Base-by-base conservation (phyloP, 495 filamentous ascomycete species). In the Daldinia grandis region DNA sequence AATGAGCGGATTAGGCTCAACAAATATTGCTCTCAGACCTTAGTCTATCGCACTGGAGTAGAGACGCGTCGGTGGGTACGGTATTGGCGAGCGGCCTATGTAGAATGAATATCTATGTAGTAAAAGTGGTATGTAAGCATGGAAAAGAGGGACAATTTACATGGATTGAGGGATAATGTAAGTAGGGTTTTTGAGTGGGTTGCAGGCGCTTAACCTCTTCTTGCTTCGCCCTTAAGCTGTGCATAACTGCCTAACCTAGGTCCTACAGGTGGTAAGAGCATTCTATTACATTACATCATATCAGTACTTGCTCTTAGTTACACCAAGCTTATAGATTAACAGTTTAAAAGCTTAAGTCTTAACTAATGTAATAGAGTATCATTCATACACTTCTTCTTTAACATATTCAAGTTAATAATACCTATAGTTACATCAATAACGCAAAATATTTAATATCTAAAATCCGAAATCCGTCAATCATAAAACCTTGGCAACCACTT, bases 1-100 rank as follows among this genome's bases (percentile, higher is more conserved):
- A 62, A 59, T 66, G 59, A 35, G 65, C 53, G 70, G 62, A 62
- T 53, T 54, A 44, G 62, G 70, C 65, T 65, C 65, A 37, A 35
- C 44, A 53, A 33, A 47, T 58, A 28, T 28, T 56, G 19, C 21
- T 54, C 60, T 57, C 47, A 38, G 42, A 10, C 17, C 47, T 47
- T 10, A 24, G 14, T 35, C 58, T 64, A 64, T 56, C 42, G 59
- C 47, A 64, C 64, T 58, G 42, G 35, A 59, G 62, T 35, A 50
- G 50, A 27, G 55, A 62, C 50, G 24, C 28, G 51, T 15, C 60
- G 37, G 25, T 47, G 19, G 42, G 42, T 21, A 10, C 8, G 19
- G 19, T 47, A 24, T 47, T 47, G 21, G 17, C 12, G 49, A 30
- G 1, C 25, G 5, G 24, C 24, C 17, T 30, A n/a, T n/a, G n/a